phyloP scores from a whole-genome alignment of 768 basidiomycete genomes.

The Steccherinum ochraceum region DNA sequence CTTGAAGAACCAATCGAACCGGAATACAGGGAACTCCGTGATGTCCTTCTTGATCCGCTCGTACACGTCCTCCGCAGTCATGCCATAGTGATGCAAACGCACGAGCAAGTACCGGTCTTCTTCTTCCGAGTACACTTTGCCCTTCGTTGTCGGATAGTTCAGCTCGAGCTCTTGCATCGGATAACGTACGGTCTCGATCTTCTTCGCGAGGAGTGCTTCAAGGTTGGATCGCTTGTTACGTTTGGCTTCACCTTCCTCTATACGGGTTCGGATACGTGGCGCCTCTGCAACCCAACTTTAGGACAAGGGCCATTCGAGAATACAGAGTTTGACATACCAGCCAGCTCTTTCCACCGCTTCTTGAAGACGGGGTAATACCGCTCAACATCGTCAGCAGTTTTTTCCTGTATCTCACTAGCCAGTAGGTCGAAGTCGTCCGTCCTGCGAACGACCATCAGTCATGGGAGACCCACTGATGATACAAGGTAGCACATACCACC shows the following conservation, averaged over 20 bases:
- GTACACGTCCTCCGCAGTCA: slow-evolving; percentile 84
- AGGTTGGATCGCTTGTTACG: slow-evolving; percentile 82
- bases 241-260: slow-evolving; percentile 84
- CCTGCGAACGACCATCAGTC: slow-evolving; percentile 31
- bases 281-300: slow-evolving; percentile 56
- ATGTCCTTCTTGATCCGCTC: slow-evolving; percentile 96
- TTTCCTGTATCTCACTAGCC: slow-evolving; percentile 79
- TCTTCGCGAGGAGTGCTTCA: slow-evolving; percentile 70
- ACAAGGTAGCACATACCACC: slow-evolving; percentile 51
- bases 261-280: slow-evolving; percentile 75
- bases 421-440: slow-evolving; percentile 61
- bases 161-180: slow-evolving; percentile 98
- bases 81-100: slow-evolving; percentile 83
- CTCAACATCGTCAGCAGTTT: slow-evolving; percentile 71
- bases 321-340: slow-evolving; percentile 41
- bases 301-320: neutral
- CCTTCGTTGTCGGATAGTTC: slow-evolving; percentile 89
- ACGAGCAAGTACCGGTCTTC: slow-evolving; percentile 95
- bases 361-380: slow-evolving; percentile 80
- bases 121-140: slow-evolving; percentile 94
- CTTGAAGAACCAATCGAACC: slow-evolving; percentile 99
- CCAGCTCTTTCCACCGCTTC: slow-evolving; percentile 81
- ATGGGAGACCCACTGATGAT: neutral
- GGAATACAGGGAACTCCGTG: slow-evolving; percentile 92
- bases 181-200: slow-evolving; percentile 76